Percentiles rank a stretch among this genome's conserved stretches.
Evolutionary conservation across 208 protist genomes (phyloP).

Genomic region (Trypanosomatidae sp.): DNA sequence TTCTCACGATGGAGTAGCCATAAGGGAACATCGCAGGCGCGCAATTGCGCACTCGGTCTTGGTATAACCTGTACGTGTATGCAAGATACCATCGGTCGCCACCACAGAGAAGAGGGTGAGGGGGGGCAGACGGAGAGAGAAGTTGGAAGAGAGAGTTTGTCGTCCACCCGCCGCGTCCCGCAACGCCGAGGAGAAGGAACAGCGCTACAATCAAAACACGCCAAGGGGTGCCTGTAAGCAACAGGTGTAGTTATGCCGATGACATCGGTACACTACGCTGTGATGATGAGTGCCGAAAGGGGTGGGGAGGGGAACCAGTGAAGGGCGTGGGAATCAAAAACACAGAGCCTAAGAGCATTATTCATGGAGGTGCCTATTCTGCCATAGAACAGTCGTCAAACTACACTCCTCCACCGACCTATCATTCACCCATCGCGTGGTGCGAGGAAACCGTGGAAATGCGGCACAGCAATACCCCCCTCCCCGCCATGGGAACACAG

Average conservation of each 20-base stretch:
- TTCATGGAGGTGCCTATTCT: not conserved
- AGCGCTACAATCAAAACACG: not conserved
- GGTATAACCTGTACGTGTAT: not conserved
- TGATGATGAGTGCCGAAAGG: not conserved
- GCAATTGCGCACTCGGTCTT: not conserved
- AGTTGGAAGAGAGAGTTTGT: not conserved
- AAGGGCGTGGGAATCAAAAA: not conserved
- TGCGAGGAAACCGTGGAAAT: too few relatives aligned
- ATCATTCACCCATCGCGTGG: not conserved
- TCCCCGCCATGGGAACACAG: not conserved
- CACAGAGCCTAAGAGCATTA: not conserved
- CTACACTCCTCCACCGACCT: not conserved
- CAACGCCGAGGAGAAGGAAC: not conserved
- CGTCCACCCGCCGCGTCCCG: not conserved
- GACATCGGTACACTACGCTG: not conserved
- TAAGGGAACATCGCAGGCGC: conserved; percentile 22
- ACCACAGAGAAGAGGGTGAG: not conserved
- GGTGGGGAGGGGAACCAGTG: not conserved
- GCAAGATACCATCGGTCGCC: not conserved
- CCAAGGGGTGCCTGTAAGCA: too few relatives aligned
- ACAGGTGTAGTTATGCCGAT: not conserved
- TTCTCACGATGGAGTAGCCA: conserved; percentile 23
- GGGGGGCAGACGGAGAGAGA: not conserved
- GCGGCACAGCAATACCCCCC: too few relatives aligned
- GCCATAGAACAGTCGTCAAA: too few relatives aligned